Evolutionary conservation across 139 green algal species (phyloP).

Genomic region (Protoeuglena noctilucae): DNA sequence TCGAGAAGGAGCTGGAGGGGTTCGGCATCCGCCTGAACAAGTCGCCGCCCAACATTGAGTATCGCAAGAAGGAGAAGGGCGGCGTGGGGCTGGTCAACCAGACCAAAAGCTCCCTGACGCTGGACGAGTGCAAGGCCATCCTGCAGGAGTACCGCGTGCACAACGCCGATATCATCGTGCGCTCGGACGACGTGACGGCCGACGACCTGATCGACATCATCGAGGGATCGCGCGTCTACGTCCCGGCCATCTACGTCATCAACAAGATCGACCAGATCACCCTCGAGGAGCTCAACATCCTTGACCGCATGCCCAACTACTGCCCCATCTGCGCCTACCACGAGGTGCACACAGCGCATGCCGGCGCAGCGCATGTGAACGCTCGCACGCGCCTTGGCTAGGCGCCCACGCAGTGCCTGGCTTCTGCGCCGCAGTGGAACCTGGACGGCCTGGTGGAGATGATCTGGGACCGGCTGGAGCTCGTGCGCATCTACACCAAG

Average conservation of each 20-base stretch:
- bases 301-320: constrained; percentile 87
- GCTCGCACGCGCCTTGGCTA: too few species aligned
- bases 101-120: constrained; percentile 33
- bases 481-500: constrained; percentile 48
- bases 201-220: constrained; percentile 96
- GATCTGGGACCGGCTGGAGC: constrained; percentile 90
- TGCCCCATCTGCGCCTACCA: constrained; percentile 79
- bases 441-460: constrained; percentile 88
- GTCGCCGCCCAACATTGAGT: constrained; percentile 76
- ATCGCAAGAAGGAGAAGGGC: constrained; percentile 86
- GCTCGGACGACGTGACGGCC: constrained; percentile 31
- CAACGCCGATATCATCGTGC: constrained; percentile 73
- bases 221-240: constrained; percentile 86
- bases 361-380: neutral
- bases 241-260: constrained; percentile 88
- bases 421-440: too few species aligned
- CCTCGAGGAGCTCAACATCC: constrained; percentile 82
- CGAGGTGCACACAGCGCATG: too few species aligned
- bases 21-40: constrained; percentile 96
- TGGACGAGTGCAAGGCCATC: constrained; percentile 74
- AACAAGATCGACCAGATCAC: constrained; percentile 96
- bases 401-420: neutral
- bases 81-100: constrained; percentile 47
- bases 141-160: constrained; percentile 59
- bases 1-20: constrained; percentile 79